Base-by-base conservation (phyloP, 148 eudicot species). In the Camellia granthamiana region DNA sequence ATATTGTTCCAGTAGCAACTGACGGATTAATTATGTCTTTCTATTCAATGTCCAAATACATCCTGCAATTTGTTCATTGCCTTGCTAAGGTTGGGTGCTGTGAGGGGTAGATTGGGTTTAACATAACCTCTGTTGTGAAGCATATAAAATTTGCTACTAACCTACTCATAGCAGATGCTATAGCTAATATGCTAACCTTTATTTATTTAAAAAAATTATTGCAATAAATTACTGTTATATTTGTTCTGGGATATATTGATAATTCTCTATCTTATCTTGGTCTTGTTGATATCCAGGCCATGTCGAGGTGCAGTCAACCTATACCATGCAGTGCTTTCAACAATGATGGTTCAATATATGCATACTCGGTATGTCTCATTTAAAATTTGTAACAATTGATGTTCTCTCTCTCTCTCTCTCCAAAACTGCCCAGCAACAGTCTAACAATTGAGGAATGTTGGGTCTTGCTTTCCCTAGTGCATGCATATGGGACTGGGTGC, bases 271-370 rank as follows among this genome's bases (percentile, higher is more conserved):
- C 55, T 75, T 67, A 55, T 56, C 11, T 77, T 55, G 74, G 61
- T 71, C 13, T 54, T 69, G 69, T 3, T 69, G 61, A 75, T 15
- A 21, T 80, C 71, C 83, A 95, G 99, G 99, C 97, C 19, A 87
- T 95, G 91, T 59, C 89, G 81, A 92, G 97, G 85, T 92, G 97
- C 97, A 90, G 77, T 74, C 97, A 95, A 66, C 95, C 99, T 21
- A 92, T 93, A 78, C 91, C 97, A 63, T 89, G 92, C 81, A 90
- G 95, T 83, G 58, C 92, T 60, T 95, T 95, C 88, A 95, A 92
- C 90, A 86, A 83, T 81, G 99, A 95, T 79, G 99, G 99, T 64
- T 92, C 95, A 3, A 81, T 95, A 59, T 95, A 41, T 84, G 97
- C 99, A n/a, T 95, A 95, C 70, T 51, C 99, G 90, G 97, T 95